These are phyloP conservation scores for Phytopythium chamaehyphon DNA, from an alignment of 352 stramenopile species.

Conservation along the genomic window DNA sequence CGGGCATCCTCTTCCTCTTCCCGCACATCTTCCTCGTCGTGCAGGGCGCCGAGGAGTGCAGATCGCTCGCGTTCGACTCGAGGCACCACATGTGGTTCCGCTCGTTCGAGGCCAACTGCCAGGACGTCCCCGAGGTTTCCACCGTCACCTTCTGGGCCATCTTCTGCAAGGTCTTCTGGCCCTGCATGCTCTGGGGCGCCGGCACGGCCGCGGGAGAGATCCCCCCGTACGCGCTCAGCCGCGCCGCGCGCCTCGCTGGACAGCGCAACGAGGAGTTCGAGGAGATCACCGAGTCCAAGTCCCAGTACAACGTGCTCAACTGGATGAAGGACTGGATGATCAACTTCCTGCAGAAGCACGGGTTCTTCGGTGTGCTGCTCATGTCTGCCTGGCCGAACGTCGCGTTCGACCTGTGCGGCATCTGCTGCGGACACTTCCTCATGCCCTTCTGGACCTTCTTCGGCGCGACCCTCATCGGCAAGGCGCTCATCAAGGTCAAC, in stretches of 20 bases:
- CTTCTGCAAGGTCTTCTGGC: constrained; percentile 89
- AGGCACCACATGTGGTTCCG: constrained; percentile 89
- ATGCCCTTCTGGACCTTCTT: constrained; percentile 97
- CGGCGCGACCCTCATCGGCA: constrained; percentile 91
- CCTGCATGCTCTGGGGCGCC: constrained; percentile 90
- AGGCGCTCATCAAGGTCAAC: constrained; percentile 91
- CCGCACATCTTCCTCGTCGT: constrained; percentile 94
- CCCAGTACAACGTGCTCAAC: constrained; percentile 87
- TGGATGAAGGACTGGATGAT: constrained; percentile 94
- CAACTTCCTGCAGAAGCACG: constrained; percentile 86
- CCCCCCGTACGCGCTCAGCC: constrained; percentile 91
- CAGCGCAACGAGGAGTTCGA: constrained; percentile 90
- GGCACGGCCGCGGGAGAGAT: constrained; percentile 93
- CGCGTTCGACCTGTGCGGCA: constrained; percentile 93
- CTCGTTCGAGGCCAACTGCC: constrained; percentile 71
- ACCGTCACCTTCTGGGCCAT: constrained; percentile 82
- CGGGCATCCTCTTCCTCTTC: constrained; percentile 93
- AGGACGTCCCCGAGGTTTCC: constrained; percentile 25
- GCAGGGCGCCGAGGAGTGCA: constrained; percentile 83
- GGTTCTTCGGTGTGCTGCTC: constrained; percentile 92
- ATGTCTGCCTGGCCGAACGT: constrained; percentile 95
- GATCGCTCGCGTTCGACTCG: constrained; percentile 86
- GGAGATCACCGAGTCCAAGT: constrained; percentile 80
- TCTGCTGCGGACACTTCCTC: constrained; percentile 93
- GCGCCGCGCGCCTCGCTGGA: constrained; percentile 76